Conservation (phyloP, 1,284 basidiomycete genomes). For the Apiotrichum veenhuisii region DNA sequence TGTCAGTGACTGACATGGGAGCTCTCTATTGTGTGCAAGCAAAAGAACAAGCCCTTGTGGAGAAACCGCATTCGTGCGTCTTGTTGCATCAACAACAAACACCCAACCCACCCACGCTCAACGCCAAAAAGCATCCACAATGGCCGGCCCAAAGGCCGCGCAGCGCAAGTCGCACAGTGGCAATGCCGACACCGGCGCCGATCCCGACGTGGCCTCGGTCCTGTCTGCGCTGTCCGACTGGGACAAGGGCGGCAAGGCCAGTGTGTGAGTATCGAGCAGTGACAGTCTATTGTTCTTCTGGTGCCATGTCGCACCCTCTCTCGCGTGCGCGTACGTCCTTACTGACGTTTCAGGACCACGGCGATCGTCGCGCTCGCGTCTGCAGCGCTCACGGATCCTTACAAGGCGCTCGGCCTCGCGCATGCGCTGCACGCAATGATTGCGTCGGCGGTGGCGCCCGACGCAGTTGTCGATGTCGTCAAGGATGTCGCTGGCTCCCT, state of each 20-base stretch:
- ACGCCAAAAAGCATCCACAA: neutral
- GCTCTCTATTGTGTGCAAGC: no score
- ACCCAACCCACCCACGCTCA: no score
- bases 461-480: neutral
- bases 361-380: neutral
- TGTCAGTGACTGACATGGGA: no score
- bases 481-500: neutral
- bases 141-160: conserved; percentile 1
- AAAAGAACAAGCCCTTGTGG: no score
- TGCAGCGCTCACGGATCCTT: neutral
- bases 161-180: neutral
- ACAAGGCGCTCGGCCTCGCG: neutral
- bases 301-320: neutral
- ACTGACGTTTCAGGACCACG: neutral
- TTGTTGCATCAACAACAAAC: neutral
- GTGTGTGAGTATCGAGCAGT: neutral
- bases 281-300: neutral
- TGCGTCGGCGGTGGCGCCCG: neutral
- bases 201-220: neutral
- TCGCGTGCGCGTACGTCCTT: neutral
- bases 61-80: no score
- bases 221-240: neutral
- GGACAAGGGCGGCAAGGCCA: neutral
- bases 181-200: neutral
- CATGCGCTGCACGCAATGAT: neutral